phyloP scores from a whole-genome alignment of 164 flowering plant genomes.

The Pachysandra terminalis region DNA sequence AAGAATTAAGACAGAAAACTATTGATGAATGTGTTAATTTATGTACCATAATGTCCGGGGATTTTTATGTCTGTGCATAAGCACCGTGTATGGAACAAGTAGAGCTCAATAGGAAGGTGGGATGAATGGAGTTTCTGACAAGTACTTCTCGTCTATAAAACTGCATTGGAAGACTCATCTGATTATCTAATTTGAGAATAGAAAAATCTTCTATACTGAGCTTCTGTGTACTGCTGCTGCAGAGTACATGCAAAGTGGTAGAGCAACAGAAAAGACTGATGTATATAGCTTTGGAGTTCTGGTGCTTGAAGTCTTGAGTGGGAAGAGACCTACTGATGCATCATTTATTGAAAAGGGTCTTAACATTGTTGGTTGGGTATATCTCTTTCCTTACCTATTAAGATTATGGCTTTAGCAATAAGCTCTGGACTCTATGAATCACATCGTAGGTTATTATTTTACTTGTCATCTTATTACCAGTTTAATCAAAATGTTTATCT shows the following conservation, averaged over 20 bases:
- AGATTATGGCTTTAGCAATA: background rate
- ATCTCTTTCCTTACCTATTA: slow-evolving; percentile 15
- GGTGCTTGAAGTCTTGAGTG: slow-evolving; percentile 83
- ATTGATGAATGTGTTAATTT: background rate
- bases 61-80: too few species aligned
- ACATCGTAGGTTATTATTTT: background rate
- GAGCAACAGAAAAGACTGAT: slow-evolving; percentile 98
- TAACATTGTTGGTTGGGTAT: slow-evolving; percentile 98
- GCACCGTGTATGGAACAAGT: background rate
- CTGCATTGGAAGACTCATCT: background rate
- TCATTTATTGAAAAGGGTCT: slow-evolving; percentile 95
- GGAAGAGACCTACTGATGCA: slow-evolving; percentile 94
- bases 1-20: background rate
- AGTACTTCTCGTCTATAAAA: background rate
- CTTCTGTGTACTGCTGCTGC: slow-evolving; percentile 23
- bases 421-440: background rate
- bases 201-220: background rate
- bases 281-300: slow-evolving; percentile 97
- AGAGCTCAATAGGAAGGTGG: slow-evolving; percentile 6
- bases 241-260: slow-evolving; percentile 98
- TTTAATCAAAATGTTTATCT: background rate
- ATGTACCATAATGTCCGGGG: background rate
- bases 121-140: background rate
- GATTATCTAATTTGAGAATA: background rate
- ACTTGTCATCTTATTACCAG: background rate